These are phyloP conservation scores for Blastocystis sp. DNA, from an alignment of 352 stramenopile genomes.

Conservation along the genomic window DNA sequence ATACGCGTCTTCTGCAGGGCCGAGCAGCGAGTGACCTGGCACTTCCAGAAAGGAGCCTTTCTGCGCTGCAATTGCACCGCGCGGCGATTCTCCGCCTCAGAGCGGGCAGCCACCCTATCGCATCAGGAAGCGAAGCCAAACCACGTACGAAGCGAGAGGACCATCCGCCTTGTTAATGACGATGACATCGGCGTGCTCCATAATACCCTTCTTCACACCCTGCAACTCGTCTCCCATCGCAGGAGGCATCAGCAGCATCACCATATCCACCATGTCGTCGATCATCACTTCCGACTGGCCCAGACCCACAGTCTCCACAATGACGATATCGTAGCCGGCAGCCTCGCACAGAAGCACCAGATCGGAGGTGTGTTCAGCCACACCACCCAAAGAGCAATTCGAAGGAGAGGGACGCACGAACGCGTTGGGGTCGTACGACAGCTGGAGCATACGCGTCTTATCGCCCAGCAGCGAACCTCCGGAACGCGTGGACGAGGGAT, in stretches of 20 bases:
- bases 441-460: slow-evolving; percentile 92
- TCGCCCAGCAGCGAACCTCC: slow-evolving; percentile 94
- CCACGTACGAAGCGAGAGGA: slow-evolving; percentile 73
- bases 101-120: slow-evolving; percentile 70
- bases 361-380: slow-evolving; percentile 81
- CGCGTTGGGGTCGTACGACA: slow-evolving; percentile 84
- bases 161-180: slow-evolving; percentile 96
- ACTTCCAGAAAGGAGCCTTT: slow-evolving; percentile 81
- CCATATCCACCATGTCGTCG: slow-evolving; percentile 90
- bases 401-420: slow-evolving; percentile 88
- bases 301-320: slow-evolving; percentile 94
- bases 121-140: slow-evolving; percentile 68
- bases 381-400: slow-evolving; percentile 78
- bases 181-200: slow-evolving; percentile 92
- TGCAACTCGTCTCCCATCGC: slow-evolving; percentile 91
- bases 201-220: slow-evolving; percentile 96
- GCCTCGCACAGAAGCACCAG: slow-evolving; percentile 89
- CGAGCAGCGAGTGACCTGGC: slow-evolving; percentile 71
- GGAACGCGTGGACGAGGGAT: slow-evolving; percentile 88
- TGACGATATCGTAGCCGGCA: slow-evolving; percentile 86
- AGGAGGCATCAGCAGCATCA: slow-evolving; percentile 89
- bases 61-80: slow-evolving; percentile 79
- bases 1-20: slow-evolving; percentile 70
- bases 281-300: slow-evolving; percentile 94
- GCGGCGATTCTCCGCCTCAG: slow-evolving; percentile 73